Base-by-base conservation (phyloP, 1,284 basidiomycete genomes). In the Hortiboletus rubellus region DNA sequence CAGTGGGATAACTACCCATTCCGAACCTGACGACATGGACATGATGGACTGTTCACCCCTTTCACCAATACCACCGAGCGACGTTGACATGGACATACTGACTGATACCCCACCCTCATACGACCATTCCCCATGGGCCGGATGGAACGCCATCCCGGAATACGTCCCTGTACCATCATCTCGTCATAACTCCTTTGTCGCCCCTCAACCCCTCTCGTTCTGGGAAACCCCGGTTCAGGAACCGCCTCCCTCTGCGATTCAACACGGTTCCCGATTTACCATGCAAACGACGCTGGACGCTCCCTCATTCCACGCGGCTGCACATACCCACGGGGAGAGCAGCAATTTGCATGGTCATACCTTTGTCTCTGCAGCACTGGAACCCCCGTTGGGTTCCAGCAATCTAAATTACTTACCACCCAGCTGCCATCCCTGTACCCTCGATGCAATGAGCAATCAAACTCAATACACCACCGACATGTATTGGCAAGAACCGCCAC, bases 11-110 rank as follows among this genome's bases (percentile, higher is more conserved):
- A 3, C 18, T 33, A 38, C 37, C 37, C 14, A 30, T n/a, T 14
- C 53, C n/a, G 53, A 38, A 33, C 27, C 43, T 17, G 57, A 61
- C 48, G 59, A 58, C 36, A 62, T 62, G 60, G 27, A 27, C 27
- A 27, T 27, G 27, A 27, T 27, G 27, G 62, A 62, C n/a, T 62
- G 55, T n/a, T 38, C 55, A 18, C 60, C 60, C 10, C 33, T 46
- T 33, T 64, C 59, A 10, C 50, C 60, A 14, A 38, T 42, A 5
- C 5, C 43, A 33, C 34, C 47, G 11, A 24, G 22, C 22, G 61
- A 65, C 46, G 44, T 60, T 17, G 60, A 65, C 27, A 63, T 65
- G 53, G 51, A 60, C 18, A 38, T 50, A 41, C 38, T 54, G 24
- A 50, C 56, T 11, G 60, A 62, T 34, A 31, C 42, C 15, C 15